Percentiles rank a stretch among this genome's conserved stretches.
Conservation (phyloP, 257 asterid species). For the Solanum peruvianum region DNA sequence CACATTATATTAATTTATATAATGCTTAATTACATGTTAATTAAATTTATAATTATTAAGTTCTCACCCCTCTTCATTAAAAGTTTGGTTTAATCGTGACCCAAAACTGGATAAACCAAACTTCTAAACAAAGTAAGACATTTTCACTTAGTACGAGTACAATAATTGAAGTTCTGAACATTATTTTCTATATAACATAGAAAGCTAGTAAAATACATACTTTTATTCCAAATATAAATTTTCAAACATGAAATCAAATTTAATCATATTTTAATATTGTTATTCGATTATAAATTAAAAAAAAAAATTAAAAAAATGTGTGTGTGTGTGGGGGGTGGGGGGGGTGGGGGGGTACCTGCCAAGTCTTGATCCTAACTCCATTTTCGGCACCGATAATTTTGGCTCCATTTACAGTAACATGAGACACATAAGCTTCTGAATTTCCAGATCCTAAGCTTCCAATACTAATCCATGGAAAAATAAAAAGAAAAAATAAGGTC, state of each 20-base stretch:
- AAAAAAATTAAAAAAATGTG: too few species aligned
- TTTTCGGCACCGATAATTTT: conserved; percentile 51
- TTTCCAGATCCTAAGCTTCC: conserved; percentile 75
- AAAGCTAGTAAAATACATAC: conserved; percentile 5
- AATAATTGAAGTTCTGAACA: neutral
- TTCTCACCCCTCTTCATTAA: neutral
- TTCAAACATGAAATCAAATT: neutral
- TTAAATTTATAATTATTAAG: neutral
- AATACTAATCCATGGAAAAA: conserved; percentile 5
- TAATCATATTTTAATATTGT: neutral
- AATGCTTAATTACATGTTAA: neutral
- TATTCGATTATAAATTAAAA: neutral
- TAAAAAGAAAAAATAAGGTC: neutral
- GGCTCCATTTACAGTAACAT: conserved; percentile 53
- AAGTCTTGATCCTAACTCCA: conserved; percentile 89
- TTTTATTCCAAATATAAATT: neutral
- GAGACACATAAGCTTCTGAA: conserved; percentile 52
- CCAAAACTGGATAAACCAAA: neutral
- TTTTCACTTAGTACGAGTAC: neutral
- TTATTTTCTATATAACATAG: neutral
- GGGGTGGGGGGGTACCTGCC: conserved; percentile 36
- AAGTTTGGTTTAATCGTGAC: neutral
- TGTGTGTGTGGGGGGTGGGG: fast-evolving
- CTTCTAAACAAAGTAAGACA: neutral
- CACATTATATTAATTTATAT: neutral